Evolutionary conservation across 2,329 filamentous ascomycete species (phyloP).

Genomic region (Emergomyces africanus): DNA sequence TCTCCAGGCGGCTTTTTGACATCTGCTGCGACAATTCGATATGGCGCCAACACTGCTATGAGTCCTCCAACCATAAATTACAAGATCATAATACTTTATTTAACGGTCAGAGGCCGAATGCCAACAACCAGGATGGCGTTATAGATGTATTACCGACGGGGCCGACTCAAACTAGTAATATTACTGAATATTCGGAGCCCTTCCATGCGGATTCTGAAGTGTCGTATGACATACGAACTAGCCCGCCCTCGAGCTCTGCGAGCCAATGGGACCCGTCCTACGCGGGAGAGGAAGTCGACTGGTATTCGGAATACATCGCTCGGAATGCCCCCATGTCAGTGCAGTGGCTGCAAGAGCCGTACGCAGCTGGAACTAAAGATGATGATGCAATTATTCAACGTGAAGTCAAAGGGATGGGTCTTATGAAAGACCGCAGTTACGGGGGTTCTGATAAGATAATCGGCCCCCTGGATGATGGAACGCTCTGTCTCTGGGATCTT

Average conservation of each 20-base stretch:
- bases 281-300: slow-evolving; percentile 57
- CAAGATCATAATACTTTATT: slow-evolving; percentile 1
- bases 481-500: slow-evolving; percentile 76
- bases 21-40: slow-evolving; percentile 61
- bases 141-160: not conserved
- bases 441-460: slow-evolving; percentile 50
- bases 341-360: slow-evolving; percentile 61
- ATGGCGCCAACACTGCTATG: slow-evolving; percentile 66
- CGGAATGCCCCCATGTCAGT: slow-evolving; percentile 61
- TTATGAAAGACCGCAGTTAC: slow-evolving; percentile 45
- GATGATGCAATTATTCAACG: slow-evolving; percentile 30
- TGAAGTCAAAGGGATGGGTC: slow-evolving; percentile 61
- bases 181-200: not conserved
- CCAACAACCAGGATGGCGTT: not conserved
- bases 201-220: not conserved
- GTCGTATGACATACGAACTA: not conserved
- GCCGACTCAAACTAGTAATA: not conserved
- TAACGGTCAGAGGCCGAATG: not conserved
- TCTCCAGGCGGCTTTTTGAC: slow-evolving; percentile 52
- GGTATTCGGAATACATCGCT: slow-evolving; percentile 84
- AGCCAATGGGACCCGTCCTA: slow-evolving; percentile 77
- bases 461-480: slow-evolving; percentile 73
- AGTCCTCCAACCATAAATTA: slow-evolving; percentile 22
- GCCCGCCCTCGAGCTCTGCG: slow-evolving; percentile 6
- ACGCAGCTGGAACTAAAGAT: slow-evolving; percentile 11